Evolutionary conservation across 257 asterid genomes (phyloP), one percentile per base, ranked within the genome.

Genomic region (Galeopsis tetrahit): DNA sequence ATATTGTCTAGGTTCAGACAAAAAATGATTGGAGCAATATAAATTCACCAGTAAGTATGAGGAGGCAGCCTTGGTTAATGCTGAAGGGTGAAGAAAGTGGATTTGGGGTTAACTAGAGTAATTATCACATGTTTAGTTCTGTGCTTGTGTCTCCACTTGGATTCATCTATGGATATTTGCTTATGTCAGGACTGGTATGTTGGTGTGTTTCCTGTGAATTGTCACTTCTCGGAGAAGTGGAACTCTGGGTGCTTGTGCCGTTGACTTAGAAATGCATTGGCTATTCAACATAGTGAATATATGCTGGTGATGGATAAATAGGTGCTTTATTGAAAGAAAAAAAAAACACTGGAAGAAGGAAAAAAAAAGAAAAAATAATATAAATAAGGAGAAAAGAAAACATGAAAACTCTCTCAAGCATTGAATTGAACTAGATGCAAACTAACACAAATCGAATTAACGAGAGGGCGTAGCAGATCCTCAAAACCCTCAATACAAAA

Each of bases 361-460:
- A 34, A 60, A 10, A 7, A 10, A 46, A n/a, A 13, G 2, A 15
- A 17, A 44, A 71, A 6, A 14, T 51, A 34, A 35, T 32, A 44
- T 6, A 13, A 46, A 28, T 32, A 46, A 39, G 35, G 15, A 58
- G 55, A 70, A 70, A 35, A 11, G 28, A 10, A 38, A 36, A 46
- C 65, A 15, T 31, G 55, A 28, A 7, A 33, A 38, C 8, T 8
- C 43, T 31, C 57, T 56, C 42, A 58, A 39, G 58, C 55, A n/a
- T 49, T 66, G 56, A 49, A 11, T 17, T 2, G 71, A 60, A 38
- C 36, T 13, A 21, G 60, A 64, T 39, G 35, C 71, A 52, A n/a
- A 61, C 33, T 28, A 56, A 70, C 46, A 7, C 6, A 34, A 14
- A 34, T 44, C 33, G 13, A 58, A 43, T 44, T 42, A 57, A 4